Conservation (phyloP, 2,329 filamentous ascomycete species). For the Anisogramma anomala region DNA sequence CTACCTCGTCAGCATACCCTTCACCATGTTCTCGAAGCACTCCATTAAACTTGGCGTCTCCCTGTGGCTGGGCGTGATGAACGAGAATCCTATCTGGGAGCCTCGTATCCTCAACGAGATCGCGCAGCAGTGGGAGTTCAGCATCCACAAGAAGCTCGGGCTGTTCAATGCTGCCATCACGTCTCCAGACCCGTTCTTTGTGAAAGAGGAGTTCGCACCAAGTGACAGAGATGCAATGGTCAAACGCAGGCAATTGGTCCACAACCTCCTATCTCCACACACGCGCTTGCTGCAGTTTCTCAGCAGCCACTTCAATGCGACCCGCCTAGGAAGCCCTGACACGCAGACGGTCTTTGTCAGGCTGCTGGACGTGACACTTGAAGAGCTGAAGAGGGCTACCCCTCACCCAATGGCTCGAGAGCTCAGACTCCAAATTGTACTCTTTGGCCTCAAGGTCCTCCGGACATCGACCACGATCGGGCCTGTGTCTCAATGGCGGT, state of each 20-base stretch:
- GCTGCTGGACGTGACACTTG: slow-evolving; percentile 66
- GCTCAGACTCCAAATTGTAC: slow-evolving; percentile 75
- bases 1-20: slow-evolving; percentile 85
- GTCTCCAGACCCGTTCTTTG: slow-evolving; percentile 73
- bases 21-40: slow-evolving; percentile 84
- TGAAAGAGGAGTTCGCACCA: slow-evolving; percentile 85
- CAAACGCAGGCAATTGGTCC: slow-evolving; percentile 65
- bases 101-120: slow-evolving; percentile 77
- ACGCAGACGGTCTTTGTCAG: slow-evolving; percentile 73
- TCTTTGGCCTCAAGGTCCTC: slow-evolving; percentile 72
- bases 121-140: slow-evolving; percentile 81
- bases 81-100: slow-evolving; percentile 85
- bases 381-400: slow-evolving; percentile 57
- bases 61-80: slow-evolving; percentile 91
- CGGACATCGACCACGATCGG: slow-evolving; percentile 57
- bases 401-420: slow-evolving; percentile 83
- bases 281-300: slow-evolving; percentile 79
- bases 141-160: slow-evolving; percentile 64
- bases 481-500: slow-evolving; percentile 57
- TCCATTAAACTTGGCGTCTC: slow-evolving; percentile 93
- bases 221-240: slow-evolving; percentile 67
- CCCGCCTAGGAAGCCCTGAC: slow-evolving; percentile 71
- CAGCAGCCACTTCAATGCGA: slow-evolving; percentile 88
- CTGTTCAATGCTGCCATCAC: slow-evolving; percentile 65
- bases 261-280: slow-evolving; percentile 79